Base-by-base conservation (phyloP, 495 filamentous ascomycete genomes). In the Hypoxylon perforatum region DNA sequence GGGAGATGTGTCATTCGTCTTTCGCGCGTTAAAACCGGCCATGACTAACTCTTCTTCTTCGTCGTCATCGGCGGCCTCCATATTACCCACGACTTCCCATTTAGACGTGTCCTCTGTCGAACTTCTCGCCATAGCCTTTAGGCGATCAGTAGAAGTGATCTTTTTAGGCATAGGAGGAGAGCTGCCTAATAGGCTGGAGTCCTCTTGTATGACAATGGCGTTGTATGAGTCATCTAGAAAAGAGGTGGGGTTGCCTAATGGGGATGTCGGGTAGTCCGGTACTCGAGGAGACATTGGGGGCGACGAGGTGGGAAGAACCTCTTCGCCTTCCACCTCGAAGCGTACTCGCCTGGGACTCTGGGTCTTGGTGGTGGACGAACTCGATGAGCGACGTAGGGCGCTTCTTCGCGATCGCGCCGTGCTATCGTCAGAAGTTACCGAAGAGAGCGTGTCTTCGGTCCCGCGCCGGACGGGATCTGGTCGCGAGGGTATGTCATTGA, bases 311-410 rank as follows among this genome's bases (percentile, higher is more conserved):
- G 84, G 81, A 59, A 82, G 74, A 54, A 86, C 81, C 67, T 85
- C 83, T 62, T 79, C 75, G 25, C 82, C 83, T 61, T 77, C 74
- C 25, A 85, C 76, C 22, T 84, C 79, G 51, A 86, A 86, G 19
- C 84, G 82, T 21, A 86, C 84, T 50, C 82, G 76, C 11, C 83
- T 78, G 3, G 83, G 83, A 57, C 84, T 85, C 42, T 75, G 73
- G 42, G 35, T 58, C 36, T 80, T 84, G 18, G 65, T 71, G 14
- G 78, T 71, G 14, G 78, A 79, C 49, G 63, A 75, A 47, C 59
- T 74, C 12, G 82, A 84, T 11, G 80, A 75, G 39, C 83, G 76
- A 22, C 84, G 80, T 25, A 85, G 69, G 36, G 82, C 83, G 61
- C 84, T 85, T 33, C 82, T 76, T 23, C 77, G 78, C 17, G 65